phyloP scores from a whole-genome alignment of 1,284 basidiomycete genomes.

The Apiotrichum montevideense region DNA sequence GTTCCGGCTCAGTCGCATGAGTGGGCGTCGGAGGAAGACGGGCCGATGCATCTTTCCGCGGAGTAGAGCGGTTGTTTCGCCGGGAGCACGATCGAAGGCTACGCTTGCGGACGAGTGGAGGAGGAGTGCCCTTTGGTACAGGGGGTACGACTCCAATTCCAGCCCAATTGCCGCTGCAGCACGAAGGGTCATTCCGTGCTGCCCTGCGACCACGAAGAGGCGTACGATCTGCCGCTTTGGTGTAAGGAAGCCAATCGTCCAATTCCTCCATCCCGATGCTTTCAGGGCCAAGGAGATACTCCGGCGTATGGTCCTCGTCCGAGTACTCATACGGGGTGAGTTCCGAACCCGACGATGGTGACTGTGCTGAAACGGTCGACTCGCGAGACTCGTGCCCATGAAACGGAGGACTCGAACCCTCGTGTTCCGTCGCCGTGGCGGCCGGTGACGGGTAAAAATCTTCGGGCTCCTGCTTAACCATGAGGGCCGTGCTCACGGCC shows the following conservation, averaged over 20 bases:
- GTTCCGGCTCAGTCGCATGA: conserved; percentile 1
- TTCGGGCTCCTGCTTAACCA: conserved; percentile 34
- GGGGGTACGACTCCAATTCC: conserved; percentile 33
- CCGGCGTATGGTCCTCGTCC: conserved; percentile 14
- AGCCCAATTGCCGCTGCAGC: conserved; percentile 29
- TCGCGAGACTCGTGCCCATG: conserved; percentile 9
- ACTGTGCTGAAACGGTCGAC: conserved; percentile 11
- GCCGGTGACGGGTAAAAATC: conserved; percentile 40
- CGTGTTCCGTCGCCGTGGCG: conserved; percentile 11
- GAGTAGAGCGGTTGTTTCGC: conserved; percentile 9
- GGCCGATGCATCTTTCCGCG: conserved; percentile 8
- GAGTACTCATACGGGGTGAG: conserved; percentile 29
- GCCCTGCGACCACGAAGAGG: conserved; percentile 22
- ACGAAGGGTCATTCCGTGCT: conserved; percentile 7
- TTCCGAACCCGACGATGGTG: conserved; percentile 31
- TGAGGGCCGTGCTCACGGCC: conserved; percentile 20
- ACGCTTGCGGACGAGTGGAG: conserved; percentile 15
- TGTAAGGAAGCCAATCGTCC: conserved; percentile 35
- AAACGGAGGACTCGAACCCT: conserved; percentile 13
- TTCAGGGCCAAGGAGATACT: conserved; percentile 37
- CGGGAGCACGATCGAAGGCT: conserved; percentile 11
- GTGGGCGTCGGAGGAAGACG: conserved; percentile 10
- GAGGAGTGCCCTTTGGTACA: conserved; percentile 1
- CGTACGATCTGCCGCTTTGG: conserved; percentile 17
- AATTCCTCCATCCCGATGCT: conserved; percentile 40